Conservation (phyloP, 2,329 filamentous ascomycete genomes). For the Aureobasidium sp. region DNA sequence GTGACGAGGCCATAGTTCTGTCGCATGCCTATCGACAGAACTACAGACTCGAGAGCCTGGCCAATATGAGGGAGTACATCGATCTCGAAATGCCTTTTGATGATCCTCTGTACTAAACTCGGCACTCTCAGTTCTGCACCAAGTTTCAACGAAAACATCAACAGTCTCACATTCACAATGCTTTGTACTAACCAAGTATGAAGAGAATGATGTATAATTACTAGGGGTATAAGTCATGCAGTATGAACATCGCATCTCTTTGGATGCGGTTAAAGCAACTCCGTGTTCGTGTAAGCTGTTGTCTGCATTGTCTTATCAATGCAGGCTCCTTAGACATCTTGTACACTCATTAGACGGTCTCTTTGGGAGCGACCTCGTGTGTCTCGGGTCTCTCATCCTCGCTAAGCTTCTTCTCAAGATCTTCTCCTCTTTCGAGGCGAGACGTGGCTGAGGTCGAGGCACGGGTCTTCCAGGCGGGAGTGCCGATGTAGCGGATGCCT, state of each 20-base stretch:
- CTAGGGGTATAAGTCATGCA: slow-evolving; percentile 2
- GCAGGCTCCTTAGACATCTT: neutral
- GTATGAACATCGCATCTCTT: neutral
- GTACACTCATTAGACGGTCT: neutral
- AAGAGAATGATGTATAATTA: neutral
- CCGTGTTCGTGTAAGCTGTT: neutral
- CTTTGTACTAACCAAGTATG: neutral
- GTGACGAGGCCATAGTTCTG: too few relatives aligned
- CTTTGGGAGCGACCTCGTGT: slow-evolving; percentile 13
- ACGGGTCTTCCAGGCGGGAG: slow-evolving; percentile 51
- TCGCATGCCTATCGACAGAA: too few relatives aligned
- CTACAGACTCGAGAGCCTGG: too few relatives aligned
- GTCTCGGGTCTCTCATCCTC: slow-evolving; percentile 19
- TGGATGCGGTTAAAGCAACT: neutral
- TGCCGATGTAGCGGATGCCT: slow-evolving; percentile 39
- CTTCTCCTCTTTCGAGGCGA: slow-evolving; percentile 22
- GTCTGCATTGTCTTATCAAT: neutral
- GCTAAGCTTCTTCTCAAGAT: slow-evolving; percentile 21
- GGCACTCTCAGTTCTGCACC: neutral
- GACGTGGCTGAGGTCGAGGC: slow-evolving; percentile 19
- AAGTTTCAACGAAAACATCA: too few relatives aligned
- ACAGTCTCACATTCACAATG: neutral
- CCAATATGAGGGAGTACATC: neutral
- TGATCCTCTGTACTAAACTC: neutral
- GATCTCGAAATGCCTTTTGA: neutral